Percentiles rank a stretch among this genome's conserved stretches.
Evolutionary conservation across 805 yeast genomes (phyloP).

Genomic region (Candida sonorensis): DNA sequence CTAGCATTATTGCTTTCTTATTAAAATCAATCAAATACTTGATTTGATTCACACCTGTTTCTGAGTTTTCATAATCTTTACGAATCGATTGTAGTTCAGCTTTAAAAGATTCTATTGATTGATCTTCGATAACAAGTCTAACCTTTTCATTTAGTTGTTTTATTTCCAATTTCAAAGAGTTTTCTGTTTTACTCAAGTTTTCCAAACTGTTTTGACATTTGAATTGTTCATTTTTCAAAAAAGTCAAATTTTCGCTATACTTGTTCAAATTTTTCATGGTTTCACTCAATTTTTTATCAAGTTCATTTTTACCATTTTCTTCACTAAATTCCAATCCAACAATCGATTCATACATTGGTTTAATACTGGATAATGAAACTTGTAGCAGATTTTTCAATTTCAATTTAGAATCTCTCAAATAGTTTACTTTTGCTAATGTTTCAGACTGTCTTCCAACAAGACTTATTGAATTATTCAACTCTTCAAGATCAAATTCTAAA

Average conservation of each 20-base stretch:
- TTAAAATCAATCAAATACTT: slow-evolving; percentile 68
- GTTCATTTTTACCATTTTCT: neutral
- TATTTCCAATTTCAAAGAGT: slow-evolving; percentile 4
- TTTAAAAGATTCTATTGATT: too few relatives aligned
- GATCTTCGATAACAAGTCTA: too few relatives aligned
- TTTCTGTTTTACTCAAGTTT: slow-evolving; percentile 1
- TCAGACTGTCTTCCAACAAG: slow-evolving; percentile 53
- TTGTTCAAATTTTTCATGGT: neutral
- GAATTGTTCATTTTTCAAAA: neutral
- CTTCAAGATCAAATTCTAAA: slow-evolving; percentile 44
- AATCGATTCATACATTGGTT: slow-evolving; percentile 2
- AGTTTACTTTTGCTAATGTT: slow-evolving; percentile 43
- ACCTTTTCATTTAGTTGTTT: neutral
- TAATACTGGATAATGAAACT: neutral
- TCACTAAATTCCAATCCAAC: neutral
- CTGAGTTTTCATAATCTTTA: slow-evolving; percentile 39
- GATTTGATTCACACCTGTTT: slow-evolving; percentile 60
- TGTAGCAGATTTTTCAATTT: slow-evolving; percentile 1
- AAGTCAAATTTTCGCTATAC: neutral
- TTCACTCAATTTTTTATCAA: neutral
- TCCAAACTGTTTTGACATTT: neutral
- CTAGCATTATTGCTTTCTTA: slow-evolving; percentile 57
- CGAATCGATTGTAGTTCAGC: neutral
- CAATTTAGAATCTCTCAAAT: slow-evolving; percentile 10
- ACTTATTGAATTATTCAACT: slow-evolving; percentile 41